A percentile compares a stretch with the other conserved stretches of the same genome.
Conservation (phyloP, 768 basidiomycete species). For the Leucosporidium creatinivorum region DNA sequence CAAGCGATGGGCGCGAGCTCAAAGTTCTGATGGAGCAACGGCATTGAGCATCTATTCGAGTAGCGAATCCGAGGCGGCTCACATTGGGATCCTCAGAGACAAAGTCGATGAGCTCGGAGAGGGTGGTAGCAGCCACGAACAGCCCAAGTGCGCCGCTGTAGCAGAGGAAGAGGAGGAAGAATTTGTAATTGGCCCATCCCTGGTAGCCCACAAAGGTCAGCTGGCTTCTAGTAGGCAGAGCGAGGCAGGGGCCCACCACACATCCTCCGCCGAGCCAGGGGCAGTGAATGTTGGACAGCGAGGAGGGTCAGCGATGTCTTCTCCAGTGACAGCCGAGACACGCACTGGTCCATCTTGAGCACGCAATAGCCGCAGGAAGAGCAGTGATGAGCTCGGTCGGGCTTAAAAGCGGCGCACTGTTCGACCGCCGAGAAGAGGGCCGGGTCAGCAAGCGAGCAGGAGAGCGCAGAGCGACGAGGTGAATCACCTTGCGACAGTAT, state of each 20-base stretch:
- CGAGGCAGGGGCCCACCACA: slow-evolving; percentile 7
- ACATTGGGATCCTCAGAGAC: slow-evolving; percentile 6
- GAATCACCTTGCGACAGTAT: slow-evolving; percentile 24
- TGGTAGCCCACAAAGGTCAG: neutral
- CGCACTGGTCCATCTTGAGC: slow-evolving; percentile 28
- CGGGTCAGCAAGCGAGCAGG: neutral
- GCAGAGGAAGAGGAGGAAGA: slow-evolving; percentile 25
- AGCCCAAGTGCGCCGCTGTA: slow-evolving; percentile 23
- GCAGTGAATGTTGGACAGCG: slow-evolving; percentile 15
- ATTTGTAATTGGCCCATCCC: slow-evolving; percentile 32
- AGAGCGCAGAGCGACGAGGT: neutral
- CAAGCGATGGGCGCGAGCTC: slow-evolving; percentile 28
- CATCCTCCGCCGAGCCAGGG: slow-evolving; percentile 31
- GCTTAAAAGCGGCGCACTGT: slow-evolving; percentile 26
- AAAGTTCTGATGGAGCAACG: slow-evolving; percentile 4
- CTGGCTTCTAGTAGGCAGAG: neutral
- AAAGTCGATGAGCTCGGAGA: slow-evolving; percentile 16
- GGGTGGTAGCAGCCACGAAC: slow-evolving; percentile 1
- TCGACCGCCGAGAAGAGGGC: neutral
- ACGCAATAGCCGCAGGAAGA: slow-evolving; percentile 25
- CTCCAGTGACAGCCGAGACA: no score
- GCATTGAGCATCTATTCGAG: neutral
- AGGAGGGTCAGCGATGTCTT: neutral
- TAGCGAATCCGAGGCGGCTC: neutral
- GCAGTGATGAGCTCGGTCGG: slow-evolving; percentile 32